Conservation (phyloP, 1,139 yeast species). For the Candida sanyaensis region DNA sequence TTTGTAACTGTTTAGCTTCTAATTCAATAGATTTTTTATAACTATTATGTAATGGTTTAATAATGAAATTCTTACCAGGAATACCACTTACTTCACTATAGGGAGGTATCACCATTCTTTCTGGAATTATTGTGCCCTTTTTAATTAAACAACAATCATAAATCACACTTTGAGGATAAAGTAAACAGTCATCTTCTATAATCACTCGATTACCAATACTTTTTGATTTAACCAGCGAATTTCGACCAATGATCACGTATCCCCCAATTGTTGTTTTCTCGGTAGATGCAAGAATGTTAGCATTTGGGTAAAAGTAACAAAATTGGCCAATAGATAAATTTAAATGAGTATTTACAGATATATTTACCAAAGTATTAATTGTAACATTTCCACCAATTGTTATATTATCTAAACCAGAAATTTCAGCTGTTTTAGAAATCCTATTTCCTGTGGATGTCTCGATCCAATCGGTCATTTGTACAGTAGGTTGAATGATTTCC, state of each 20-base stretch:
- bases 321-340: constrained; percentile 43
- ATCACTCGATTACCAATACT: constrained; percentile 60
- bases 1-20: constrained; percentile 38
- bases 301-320: constrained; percentile 37
- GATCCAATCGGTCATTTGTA: constrained; percentile 29
- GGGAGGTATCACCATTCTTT: constrained; percentile 60
- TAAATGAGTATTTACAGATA: constrained; percentile 27
- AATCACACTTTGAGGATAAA: constrained; percentile 50
- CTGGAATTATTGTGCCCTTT: constrained; percentile 52
- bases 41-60: constrained; percentile 37
- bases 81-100: constrained; percentile 51
- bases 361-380: constrained; percentile 22
- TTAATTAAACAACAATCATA: constrained; percentile 64
- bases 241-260: constrained; percentile 53
- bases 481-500: neutral
- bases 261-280: constrained; percentile 47
- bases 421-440: constrained; percentile 48
- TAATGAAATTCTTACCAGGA: constrained; percentile 32
- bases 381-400: constrained; percentile 36
- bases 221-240: constrained; percentile 42
- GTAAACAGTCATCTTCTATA: constrained; percentile 43
- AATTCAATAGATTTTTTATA: constrained; percentile 44
- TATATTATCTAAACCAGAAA: constrained; percentile 27
- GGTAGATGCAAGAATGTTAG: constrained; percentile 37
- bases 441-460: constrained; percentile 58